Base-by-base conservation (phyloP, 2,329 filamentous ascomycete species). In the Chaetomiaceae sp. region DNA sequence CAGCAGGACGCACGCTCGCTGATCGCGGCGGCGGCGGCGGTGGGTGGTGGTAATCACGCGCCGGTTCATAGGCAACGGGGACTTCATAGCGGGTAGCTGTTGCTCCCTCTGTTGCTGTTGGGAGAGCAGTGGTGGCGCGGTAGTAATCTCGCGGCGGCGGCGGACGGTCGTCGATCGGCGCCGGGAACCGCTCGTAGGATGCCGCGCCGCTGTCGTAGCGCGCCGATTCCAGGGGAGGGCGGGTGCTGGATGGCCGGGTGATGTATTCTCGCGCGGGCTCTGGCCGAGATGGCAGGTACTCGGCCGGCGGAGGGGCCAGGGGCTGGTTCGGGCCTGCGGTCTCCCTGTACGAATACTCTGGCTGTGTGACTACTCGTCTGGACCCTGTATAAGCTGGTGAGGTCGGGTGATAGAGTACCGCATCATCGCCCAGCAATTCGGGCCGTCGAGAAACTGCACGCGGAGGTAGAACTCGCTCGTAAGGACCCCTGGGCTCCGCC, bases 301-400 rank as follows among this genome's bases (percentile, higher is more conserved):
- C 77, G 49, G 70, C 69, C 30, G 65, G 65, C 3, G 71, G 67
- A 2, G 67, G 68, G 66, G 30, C 16, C 54, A 74, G 68, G 10
- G 75, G 79, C 33, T 75, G 79, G 57, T 69, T 68, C 13, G 34
- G 11, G 5, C 37, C 37, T 78, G 58, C 84, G 50, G 80, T 72
- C 57, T 79, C 76, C 14, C 78, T 76, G 56, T 80, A 81, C 25
- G 75, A 69, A 47, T 75, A 80, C 56, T 87, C 85, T 2, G 82
- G 78, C 56, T 85, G 80, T 10, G 84, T 84, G 20, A 88, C 71
- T 38, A 84, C 75, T 37, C 82, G 76, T 55, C 81, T 73, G 9
- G 76, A 72, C n/a, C 72, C 66, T 41, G 69, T 69, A 63, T 70
- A 64, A 8, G 73, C 64, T 2, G 83, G 80, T 3, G 84, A 74